Conservation (phyloP, 83 land plant species). For the Diphasiastrum complanatum region DNA sequence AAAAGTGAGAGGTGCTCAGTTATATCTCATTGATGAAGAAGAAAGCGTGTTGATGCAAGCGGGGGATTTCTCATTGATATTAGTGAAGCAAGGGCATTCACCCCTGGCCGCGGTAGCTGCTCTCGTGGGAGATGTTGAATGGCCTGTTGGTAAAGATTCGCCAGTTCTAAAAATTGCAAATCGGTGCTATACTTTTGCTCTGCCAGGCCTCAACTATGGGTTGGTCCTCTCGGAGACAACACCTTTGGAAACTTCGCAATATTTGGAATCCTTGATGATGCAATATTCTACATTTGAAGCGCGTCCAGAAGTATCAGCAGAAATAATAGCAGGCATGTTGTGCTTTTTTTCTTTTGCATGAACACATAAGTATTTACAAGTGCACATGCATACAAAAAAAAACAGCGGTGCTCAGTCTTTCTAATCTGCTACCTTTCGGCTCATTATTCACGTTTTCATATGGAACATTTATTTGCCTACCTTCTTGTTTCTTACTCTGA, state of each 20-base stretch:
- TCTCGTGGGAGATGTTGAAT: not conserved
- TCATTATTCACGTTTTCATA: no score
- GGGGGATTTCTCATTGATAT: not conserved
- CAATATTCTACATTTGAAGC: not conserved
- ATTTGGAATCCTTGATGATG: not conserved
- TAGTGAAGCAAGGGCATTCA: not conserved
- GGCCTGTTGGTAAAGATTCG: slow-evolving; percentile 6
- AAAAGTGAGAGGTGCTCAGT: not conserved
- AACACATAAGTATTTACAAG: no score
- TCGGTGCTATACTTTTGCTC: not conserved
- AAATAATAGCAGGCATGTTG: no score
- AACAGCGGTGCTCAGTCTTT: no score
- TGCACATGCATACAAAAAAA: no score
- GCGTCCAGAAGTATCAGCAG: not conserved
- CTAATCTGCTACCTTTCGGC: no score
- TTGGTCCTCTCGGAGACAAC: not conserved
- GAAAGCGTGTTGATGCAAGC: slow-evolving; percentile 1
- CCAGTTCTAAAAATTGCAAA: not conserved
- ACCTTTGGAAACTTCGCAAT: not conserved
- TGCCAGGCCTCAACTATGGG: slow-evolving; percentile 1
- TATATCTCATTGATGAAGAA: not conserved
- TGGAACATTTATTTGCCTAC: no score
- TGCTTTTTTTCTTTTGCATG: no score
- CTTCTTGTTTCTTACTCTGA: no score
- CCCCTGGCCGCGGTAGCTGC: slow-evolving; percentile 2